phyloP scores from a whole-genome alignment of 73 alveolate species.

The Halteria grandinella region DNA sequence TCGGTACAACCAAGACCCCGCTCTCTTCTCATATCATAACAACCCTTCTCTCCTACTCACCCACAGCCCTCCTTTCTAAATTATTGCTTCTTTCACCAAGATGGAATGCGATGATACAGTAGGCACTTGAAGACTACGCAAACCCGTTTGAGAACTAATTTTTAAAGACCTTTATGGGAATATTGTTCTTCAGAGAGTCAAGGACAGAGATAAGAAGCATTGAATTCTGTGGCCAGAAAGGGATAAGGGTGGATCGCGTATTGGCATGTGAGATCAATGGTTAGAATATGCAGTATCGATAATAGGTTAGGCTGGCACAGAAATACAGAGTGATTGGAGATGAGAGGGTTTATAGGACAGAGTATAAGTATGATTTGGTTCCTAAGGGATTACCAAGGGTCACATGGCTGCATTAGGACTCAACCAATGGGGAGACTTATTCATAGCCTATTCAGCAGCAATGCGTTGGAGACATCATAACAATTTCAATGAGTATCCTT shows the following conservation, averaged over 20 bases:
- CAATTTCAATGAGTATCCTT: slow-evolving; percentile 43
- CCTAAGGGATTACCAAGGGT: not conserved
- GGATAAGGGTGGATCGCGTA: slow-evolving; percentile 63
- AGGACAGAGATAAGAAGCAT: slow-evolving; percentile 45
- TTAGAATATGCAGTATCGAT: not conserved
- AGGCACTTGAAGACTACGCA: slow-evolving; percentile 63
- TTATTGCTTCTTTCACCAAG: slow-evolving; percentile 46
- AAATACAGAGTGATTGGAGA: slow-evolving; percentile 18
- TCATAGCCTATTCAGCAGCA: slow-evolving; percentile 33
- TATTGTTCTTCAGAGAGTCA: slow-evolving; percentile 46
- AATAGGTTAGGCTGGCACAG: slow-evolving; percentile 6
- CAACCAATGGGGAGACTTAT: slow-evolving; percentile 19
- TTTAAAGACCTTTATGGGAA: slow-evolving; percentile 12
- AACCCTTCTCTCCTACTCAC: too few relatives aligned
- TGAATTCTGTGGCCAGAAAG: slow-evolving; percentile 61
- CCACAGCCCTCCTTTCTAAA: slow-evolving; percentile 11
- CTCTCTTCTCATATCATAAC: too few relatives aligned
- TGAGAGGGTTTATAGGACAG: slow-evolving; percentile 9
- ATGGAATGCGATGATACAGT: slow-evolving; percentile 52
- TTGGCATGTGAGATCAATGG: slow-evolving; percentile 53
- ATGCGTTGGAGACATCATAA: slow-evolving; percentile 56
- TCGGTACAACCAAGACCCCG: too few relatives aligned
- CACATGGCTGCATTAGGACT: slow-evolving; percentile 39
- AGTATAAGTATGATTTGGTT: slow-evolving; percentile 28
- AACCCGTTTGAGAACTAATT: slow-evolving; percentile 58